Conservation (phyloP, 768 basidiomycete species). For the Boletus rubropictus region DNA sequence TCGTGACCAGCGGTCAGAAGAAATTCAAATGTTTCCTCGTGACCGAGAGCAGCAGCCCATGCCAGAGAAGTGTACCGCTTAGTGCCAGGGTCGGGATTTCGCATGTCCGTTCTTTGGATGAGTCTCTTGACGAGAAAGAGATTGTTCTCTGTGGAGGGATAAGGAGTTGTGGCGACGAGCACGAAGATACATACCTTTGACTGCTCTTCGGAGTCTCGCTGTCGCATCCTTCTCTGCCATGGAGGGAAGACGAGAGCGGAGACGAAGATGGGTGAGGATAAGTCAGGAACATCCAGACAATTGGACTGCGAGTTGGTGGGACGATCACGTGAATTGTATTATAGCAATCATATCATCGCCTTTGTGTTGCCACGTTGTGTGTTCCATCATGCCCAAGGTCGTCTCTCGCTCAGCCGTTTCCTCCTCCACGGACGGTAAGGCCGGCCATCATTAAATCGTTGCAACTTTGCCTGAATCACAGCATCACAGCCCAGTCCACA, state of each 20-base stretch:
- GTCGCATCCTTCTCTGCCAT: conserved; percentile 85
- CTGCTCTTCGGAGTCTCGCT: conserved; percentile 68
- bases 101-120: conserved; percentile 78
- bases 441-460: not conserved
- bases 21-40: conserved; percentile 92
- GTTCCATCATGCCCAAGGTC: conserved; percentile 83
- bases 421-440: conserved; percentile 76
- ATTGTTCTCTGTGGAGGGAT: conserved; percentile 71
- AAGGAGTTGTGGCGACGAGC: conserved; percentile 4
- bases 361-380: not conserved
- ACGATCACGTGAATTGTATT: conserved; percentile 25
- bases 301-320: conserved; percentile 17
- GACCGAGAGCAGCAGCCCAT: conserved; percentile 85
- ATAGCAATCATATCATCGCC: not conserved
- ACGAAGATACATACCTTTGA: conserved; percentile 51
- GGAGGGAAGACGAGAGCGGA: conserved; percentile 21
- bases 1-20: conserved; percentile 83
- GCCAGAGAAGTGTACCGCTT: conserved; percentile 82
- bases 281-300: conserved; percentile 19
- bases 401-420: conserved; percentile 85
- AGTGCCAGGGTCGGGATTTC: conserved; percentile 77
- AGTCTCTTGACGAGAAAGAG: conserved; percentile 88
- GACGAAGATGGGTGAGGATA: conserved; percentile 19
- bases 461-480: not conserved
- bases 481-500: conserved; percentile 60